Conservation (phyloP, 257 asterid genomes). For the Penstemon barbatus region DNA sequence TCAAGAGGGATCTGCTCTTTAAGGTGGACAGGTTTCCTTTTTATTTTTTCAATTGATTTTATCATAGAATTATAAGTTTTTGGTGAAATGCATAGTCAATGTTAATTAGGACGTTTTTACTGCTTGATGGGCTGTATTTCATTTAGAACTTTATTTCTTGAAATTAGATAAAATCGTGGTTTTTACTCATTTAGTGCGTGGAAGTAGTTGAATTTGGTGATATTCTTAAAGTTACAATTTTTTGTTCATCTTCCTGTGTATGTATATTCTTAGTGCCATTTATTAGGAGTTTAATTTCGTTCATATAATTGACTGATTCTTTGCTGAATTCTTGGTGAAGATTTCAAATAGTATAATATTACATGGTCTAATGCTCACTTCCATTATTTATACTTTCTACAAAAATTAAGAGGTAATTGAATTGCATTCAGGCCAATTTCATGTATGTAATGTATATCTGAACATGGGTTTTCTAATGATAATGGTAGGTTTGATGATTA, state of each 20-base stretch:
- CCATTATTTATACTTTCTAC: neutral
- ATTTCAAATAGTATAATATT: neutral
- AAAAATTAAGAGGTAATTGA: neutral
- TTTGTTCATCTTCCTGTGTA: constrained; percentile 8
- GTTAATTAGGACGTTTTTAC: neutral
- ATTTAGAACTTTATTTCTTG: constrained; percentile 6
- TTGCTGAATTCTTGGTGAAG: constrained; percentile 11
- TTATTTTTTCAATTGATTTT: neutral
- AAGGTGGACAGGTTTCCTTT: neutral
- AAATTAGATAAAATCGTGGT: constrained; percentile 14
- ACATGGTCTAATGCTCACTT: constrained; percentile 2
- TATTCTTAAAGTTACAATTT: constrained; percentile 28
- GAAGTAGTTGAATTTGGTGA: constrained; percentile 25
- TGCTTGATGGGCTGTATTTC: constrained; percentile 3
- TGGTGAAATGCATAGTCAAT: neutral
- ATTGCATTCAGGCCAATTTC: neutral
- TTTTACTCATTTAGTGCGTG: constrained; percentile 20
- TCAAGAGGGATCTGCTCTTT: constrained; percentile 37
- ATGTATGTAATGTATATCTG: neutral
- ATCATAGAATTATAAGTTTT: neutral
- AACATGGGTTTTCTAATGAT: neutral
- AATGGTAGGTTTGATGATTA: neutral
- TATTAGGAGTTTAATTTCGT: neutral
- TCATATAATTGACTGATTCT: constrained; percentile 13
- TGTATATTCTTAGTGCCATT: neutral